Evolutionary conservation across 495 filamentous ascomycete genomes (phyloP).

Genomic region (Diplogelasinospora grovesii): DNA sequence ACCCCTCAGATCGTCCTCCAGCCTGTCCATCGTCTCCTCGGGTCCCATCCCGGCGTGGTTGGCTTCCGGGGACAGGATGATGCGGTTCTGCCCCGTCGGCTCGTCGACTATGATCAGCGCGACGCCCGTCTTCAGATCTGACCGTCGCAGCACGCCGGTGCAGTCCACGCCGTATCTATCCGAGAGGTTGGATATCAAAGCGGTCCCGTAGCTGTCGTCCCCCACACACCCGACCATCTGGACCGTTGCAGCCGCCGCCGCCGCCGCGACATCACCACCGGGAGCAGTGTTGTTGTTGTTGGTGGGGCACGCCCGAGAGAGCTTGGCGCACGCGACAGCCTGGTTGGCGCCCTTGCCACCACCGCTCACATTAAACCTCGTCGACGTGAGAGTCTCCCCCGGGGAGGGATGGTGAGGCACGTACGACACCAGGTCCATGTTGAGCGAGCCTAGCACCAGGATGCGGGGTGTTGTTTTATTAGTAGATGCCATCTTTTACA

Average conservation of each 20-base stretch:
- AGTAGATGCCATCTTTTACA: neutral
- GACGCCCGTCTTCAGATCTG: constrained; percentile 62
- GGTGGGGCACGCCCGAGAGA: constrained; percentile 28
- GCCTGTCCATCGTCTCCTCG: too few relatives aligned
- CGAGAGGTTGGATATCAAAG: constrained; percentile 43
- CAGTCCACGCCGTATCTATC: constrained; percentile 56
- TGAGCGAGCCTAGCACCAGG: constrained; percentile 84
- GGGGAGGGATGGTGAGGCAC: constrained; percentile 74
- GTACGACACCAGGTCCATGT: constrained; percentile 82
- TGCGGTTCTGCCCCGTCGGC: constrained; percentile 76
- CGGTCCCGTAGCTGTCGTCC: constrained; percentile 53
- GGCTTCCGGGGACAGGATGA: constrained; percentile 72
- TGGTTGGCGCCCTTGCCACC: constrained; percentile 98
- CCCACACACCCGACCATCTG: constrained; percentile 84
- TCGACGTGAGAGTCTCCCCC: constrained; percentile 84
- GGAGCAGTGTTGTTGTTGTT: constrained; percentile 21
- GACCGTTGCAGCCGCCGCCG: constrained; percentile 52
- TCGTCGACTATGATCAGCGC: constrained; percentile 79
- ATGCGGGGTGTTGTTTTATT: constrained; percentile 40
- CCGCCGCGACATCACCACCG: too few relatives aligned
- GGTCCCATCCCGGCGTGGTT: constrained; percentile 59
- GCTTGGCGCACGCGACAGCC: constrained; percentile 65
- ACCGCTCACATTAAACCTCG: constrained; percentile 66
- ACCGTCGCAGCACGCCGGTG: constrained; percentile 41
- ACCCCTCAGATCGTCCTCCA: constrained; percentile 8